Conservation (phyloP, 139 green algal species). For the Diplosphaera chodatii region DNA sequence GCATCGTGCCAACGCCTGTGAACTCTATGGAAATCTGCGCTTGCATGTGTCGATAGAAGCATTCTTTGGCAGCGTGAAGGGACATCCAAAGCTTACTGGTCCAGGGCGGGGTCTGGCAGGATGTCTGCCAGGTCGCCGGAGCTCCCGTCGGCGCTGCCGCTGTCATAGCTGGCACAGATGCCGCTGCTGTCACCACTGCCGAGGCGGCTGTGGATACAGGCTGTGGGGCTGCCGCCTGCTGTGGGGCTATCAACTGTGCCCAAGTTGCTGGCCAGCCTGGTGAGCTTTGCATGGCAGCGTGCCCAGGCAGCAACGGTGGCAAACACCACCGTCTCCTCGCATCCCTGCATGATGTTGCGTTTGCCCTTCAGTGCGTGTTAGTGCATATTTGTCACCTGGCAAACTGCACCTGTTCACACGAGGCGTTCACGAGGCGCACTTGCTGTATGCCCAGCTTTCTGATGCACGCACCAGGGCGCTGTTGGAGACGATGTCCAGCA, state of each 20-base stretch:
- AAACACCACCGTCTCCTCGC: conserved; percentile 41
- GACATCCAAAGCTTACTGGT: no score
- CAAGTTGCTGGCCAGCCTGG: neutral
- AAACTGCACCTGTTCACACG: no score
- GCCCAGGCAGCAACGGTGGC: conserved; percentile 24
- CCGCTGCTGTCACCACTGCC: neutral
- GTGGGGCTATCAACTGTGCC: neutral
- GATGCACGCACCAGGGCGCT: conserved; percentile 13
- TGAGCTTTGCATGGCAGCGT: neutral
- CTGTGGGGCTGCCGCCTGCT: neutral
- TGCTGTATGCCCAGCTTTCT: no score
- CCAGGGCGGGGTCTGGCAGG: conserved; percentile 13
- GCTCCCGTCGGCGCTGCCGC: neutral
- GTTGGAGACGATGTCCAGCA: conserved; percentile 19
- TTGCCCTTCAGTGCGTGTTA: no score
- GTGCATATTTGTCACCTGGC: no score
- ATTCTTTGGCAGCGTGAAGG: no score
- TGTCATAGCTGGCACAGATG: no score
- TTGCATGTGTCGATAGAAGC: no score
- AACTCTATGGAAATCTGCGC: no score
- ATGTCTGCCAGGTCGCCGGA: neutral
- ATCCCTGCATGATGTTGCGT: conserved; percentile 4
- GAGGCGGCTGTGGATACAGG: neutral
- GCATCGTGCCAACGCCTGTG: no score
- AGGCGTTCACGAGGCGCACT: no score